Evolutionary conservation across 495 filamentous ascomycete genomes (phyloP).

Genomic region (Choiromyces venosus): DNA sequence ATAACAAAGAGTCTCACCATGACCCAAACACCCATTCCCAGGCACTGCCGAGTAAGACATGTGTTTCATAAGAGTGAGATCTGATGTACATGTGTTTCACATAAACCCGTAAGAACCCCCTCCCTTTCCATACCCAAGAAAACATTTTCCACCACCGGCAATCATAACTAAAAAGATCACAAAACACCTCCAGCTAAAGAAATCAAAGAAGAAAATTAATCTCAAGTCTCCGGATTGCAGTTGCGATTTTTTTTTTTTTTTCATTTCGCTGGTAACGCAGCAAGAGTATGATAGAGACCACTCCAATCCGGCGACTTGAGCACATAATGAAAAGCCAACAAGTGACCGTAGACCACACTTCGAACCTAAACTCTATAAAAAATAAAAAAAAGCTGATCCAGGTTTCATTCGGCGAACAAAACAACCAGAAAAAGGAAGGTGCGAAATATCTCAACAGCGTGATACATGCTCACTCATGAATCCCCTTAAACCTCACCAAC

Average conservation of each 20-base stretch:
- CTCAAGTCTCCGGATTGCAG: neutral
- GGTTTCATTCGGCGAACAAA: neutral
- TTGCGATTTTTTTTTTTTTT: neutral
- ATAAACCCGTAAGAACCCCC: neutral
- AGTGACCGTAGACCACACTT: neutral
- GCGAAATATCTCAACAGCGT: neutral
- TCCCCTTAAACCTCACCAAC: slow-evolving; percentile 25
- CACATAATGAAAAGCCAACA: neutral
- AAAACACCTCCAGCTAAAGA: neutral
- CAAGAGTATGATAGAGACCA: neutral
- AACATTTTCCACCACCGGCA: neutral
- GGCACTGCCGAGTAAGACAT: neutral
- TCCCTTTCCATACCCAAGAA: neutral
- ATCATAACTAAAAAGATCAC: neutral
- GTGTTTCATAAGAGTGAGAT: neutral
- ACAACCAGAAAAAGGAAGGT: neutral
- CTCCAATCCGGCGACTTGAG: neutral
- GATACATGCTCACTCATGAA: slow-evolving; percentile 14
- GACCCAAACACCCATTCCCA: no score
- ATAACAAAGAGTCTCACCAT: no score
- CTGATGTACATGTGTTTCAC: neutral
- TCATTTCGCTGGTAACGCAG: neutral
- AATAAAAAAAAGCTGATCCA: neutral
- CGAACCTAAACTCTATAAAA: neutral
- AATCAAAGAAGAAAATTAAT: neutral